Base-by-base conservation (phyloP, 2,329 filamentous ascomycete species). In the Tolypocladium ovalisporum region DNA sequence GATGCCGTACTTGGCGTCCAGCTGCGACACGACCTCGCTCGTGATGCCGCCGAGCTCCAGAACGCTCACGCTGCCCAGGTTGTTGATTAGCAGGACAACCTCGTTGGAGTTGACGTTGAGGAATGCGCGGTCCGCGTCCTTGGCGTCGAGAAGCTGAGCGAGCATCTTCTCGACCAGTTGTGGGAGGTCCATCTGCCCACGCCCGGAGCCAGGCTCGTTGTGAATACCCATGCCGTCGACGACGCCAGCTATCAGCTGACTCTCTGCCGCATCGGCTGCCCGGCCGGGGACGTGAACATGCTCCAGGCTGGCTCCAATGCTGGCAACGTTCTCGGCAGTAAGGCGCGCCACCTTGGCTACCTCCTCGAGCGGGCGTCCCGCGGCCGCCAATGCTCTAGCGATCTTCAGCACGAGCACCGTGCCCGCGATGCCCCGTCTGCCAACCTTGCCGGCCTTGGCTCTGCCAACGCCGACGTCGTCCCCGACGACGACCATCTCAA, bases 211-310 rank as follows among this genome's bases (percentile, higher is more conserved):
- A 0, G 81, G 74, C 69, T 88, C 85, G 64, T 90, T 90, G 69
- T 90, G 87, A 63, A 90, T 90, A 15, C 88, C 88, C 87, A 90
- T 90, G 34, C 88, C 88, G 53, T 86, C 83, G 32, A 85, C 80
- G 67, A 85, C 80, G 42, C 75, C 79, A 3, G 64, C 71, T 52
- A 73, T 78, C 58, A 64, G 37, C 24, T 42, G 70, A 34, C 85
- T 84, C 29, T 84, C 81, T 49, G 47, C 29, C 32, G 78, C 78
- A 62, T 83, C 80, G 8, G 76, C 68, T 1, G 76, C 81, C 59
- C 91, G 81, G 4, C 93, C 92, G 0, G 93, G 93, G 0, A 97
- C 89, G 68, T 97, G 93, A n/a, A 97, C 92, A 69, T 96, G 92
- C 62, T 88, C 87, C 47, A 97, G 75, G 56, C 89, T 93, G 3